Base-by-base conservation (phyloP, 1,284 basidiomycete species). In the Singerocomus inundabilis region DNA sequence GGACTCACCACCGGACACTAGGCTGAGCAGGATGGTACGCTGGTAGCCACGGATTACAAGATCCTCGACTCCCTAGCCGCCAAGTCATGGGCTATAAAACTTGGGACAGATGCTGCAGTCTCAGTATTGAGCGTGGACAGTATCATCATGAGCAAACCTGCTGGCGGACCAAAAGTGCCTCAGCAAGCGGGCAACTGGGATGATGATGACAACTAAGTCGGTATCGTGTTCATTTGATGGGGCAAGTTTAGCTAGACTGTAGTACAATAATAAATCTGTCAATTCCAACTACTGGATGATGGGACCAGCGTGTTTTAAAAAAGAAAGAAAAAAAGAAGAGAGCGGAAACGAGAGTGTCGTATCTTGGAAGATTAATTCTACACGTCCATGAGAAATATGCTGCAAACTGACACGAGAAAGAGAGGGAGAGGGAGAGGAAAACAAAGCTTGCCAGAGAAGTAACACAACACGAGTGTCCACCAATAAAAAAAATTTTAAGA, bases 91-190 rank as follows among this genome's bases (percentile, higher is more conserved):
- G 92, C 93, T 1, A 81, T 97, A 57, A 78, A 82, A 53, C 82
- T 94, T 28, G 93, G 89, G 13, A 95, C 94, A 0, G 95, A 97
- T 66, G 95, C 97, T 5, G 97, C 97, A 3, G 84, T 95, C 46
- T 87, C 90, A 0, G 93, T 99, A 21, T 81, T 99, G 41, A 89
- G 88, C 52, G 97, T 99, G 10, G 97, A 99, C 71, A 92, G 90
- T 61, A 98, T 98, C 71, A 99, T 99, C 73, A 96, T 98, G 84
- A 93, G 91, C 70, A 93, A 93, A 67, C 91, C 91, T 44, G 91
- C 92, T 1, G 92, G 92, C 48, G 88, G 88, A 48, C 88, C 88
- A 38, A 91, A 91, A 66, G 75, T 91, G 51, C 88, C 88, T 48
- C 87, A 91, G 63, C 89, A 91, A 65, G 76, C 85, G 34, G 82